Evolutionary conservation across 179 eudicot genomes (phyloP).

Genomic region (Drosera spatulata): DNA sequence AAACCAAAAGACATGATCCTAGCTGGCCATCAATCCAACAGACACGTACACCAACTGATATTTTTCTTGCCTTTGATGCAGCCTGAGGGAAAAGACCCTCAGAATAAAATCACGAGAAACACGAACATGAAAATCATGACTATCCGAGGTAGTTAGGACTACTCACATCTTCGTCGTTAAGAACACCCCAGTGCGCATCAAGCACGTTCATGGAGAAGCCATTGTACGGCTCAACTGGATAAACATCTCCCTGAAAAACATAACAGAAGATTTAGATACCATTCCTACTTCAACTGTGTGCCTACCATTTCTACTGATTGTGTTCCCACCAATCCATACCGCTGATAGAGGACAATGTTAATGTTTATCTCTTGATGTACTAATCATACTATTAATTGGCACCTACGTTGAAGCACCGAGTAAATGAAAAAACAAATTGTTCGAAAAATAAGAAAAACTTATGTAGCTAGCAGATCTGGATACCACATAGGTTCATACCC

Average conservation of each 20-base stretch:
- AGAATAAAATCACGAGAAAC: background rate
- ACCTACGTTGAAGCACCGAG: too few species aligned
- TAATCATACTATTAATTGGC: too few species aligned
- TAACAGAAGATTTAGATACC: background rate
- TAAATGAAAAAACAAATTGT: background rate
- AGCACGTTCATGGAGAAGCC: constrained; percentile 43
- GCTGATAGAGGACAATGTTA: too few species aligned
- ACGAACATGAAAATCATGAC: background rate
- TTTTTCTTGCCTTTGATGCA: background rate
- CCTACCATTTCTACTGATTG: too few species aligned
- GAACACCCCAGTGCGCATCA: constrained; percentile 94
- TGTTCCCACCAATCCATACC: too few species aligned
- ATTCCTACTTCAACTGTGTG: background rate
- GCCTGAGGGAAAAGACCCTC: background rate
- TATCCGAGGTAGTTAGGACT: background rate
- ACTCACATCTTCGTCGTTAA: constrained; percentile 72
- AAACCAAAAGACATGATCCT: too few species aligned
- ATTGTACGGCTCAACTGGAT: constrained; percentile 75
- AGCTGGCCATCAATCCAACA: too few species aligned
- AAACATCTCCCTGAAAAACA: constrained; percentile 68
- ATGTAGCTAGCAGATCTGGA: background rate
- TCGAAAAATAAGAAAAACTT: background rate
- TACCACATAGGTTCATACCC: constrained; percentile 20
- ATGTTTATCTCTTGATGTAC: too few species aligned
- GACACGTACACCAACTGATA: too few species aligned